phyloP scores from a whole-genome alignment of 1,139 yeast species.

The Pneumocystis carinii region DNA sequence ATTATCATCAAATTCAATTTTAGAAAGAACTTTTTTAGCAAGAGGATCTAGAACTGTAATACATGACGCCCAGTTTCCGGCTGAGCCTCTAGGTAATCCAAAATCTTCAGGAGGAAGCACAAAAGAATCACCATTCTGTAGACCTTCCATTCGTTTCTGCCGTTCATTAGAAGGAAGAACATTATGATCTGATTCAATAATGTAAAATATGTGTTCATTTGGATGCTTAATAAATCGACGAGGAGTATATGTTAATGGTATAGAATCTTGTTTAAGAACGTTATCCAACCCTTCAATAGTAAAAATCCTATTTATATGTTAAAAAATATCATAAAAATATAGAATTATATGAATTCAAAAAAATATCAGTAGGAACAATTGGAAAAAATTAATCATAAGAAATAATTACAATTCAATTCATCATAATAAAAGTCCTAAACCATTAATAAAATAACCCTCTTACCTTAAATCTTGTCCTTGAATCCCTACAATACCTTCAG shows the following conservation, averaged over 20 bases:
- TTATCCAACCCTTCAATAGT: slow-evolving; percentile 40
- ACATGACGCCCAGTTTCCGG: slow-evolving; percentile 36
- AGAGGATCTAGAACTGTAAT: slow-evolving; percentile 36
- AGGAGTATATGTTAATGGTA: slow-evolving; percentile 41
- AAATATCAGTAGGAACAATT: slow-evolving; percentile 16
- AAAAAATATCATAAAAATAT: not conserved
- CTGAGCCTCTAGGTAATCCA: slow-evolving; percentile 26
- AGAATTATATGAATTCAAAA: not conserved
- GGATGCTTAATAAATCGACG: slow-evolving; percentile 29
- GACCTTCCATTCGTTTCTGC: slow-evolving; percentile 4
- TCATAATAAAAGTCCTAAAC: not conserved
- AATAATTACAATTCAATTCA: not conserved
- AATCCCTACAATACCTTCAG: slow-evolving; percentile 48
- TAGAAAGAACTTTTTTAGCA: slow-evolving; percentile 27
- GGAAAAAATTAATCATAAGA: slow-evolving; percentile 5
- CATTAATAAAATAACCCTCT: not conserved
- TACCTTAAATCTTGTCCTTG: slow-evolving; percentile 32
- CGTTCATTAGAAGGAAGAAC: slow-evolving; percentile 19
- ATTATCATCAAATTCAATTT: slow-evolving; percentile 29
- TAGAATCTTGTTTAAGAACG: slow-evolving; percentile 33
- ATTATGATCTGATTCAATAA: slow-evolving; percentile 36
- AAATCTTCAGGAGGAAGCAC: slow-evolving; percentile 28
- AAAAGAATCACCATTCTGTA: slow-evolving; percentile 18
- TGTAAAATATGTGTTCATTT: slow-evolving; percentile 23
- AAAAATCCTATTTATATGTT: slow-evolving; percentile 31